A percentile compares a stretch with the other conserved stretches of the same genome.
Conservation (phyloP, 1,284 basidiomycete species). For the Cronartium quercuum region DNA sequence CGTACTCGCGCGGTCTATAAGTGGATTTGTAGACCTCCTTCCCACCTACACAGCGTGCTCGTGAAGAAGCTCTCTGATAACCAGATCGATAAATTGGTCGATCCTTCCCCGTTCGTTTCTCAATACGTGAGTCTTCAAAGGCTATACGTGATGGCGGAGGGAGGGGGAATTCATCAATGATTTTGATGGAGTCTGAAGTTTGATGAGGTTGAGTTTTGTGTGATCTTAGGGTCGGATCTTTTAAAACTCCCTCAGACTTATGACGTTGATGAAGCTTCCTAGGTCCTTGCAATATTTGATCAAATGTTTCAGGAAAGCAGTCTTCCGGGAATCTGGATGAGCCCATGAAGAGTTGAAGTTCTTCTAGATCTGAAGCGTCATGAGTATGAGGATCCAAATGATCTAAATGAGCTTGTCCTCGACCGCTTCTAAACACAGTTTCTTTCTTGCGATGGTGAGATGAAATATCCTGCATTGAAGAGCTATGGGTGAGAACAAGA, state of each 20-base stretch:
- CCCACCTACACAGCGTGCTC: not conserved
- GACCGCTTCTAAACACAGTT: not conserved
- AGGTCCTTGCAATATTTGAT: too few relatives aligned
- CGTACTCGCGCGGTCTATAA: too few relatives aligned
- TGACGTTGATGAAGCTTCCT: not conserved
- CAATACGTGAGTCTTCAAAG: not conserved
- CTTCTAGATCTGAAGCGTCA: not conserved
- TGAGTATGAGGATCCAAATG: not conserved
- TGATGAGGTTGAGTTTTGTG: not conserved
- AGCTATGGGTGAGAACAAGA: too few relatives aligned
- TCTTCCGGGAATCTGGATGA: not conserved
- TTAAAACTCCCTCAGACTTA: not conserved
- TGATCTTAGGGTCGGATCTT: not conserved
- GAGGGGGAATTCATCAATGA: not conserved
- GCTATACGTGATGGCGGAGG: not conserved
- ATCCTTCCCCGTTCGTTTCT: not conserved
- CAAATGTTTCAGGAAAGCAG: too few relatives aligned
- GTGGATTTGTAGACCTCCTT: not conserved
- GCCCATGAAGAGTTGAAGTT: not conserved
- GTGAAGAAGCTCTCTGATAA: not conserved
- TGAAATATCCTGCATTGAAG: too few relatives aligned
- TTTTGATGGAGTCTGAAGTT: not conserved
- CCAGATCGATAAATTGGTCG: not conserved
- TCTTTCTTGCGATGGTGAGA: too few relatives aligned
- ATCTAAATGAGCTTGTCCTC: not conserved